Evolutionary conservation across 2,329 filamentous ascomycete genomes (phyloP), one percentile per base, ranked within the genome.

Genomic region (Arthrocladium fulminans): DNA sequence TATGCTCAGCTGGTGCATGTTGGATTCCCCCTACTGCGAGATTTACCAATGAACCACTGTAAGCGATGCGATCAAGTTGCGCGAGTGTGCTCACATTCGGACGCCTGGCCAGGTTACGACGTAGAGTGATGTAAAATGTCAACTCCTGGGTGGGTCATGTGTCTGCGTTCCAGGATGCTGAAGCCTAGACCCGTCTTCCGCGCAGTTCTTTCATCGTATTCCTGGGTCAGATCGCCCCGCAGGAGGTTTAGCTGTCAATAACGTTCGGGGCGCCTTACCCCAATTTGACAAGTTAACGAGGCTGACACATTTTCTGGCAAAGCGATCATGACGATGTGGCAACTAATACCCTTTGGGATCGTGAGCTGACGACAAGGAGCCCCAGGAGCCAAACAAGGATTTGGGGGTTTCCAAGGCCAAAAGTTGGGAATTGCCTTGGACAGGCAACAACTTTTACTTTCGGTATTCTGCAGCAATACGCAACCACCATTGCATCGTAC

Each of bases 401-500:
- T 29, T 29, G 27, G 13, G 13, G 27, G 27, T 29, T 7, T 29
- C 13, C n/a, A n/a, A n/a, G n/a, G n/a, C n/a, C n/a, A n/a, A n/a
- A n/a, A n/a, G n/a, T 29, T 29, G 27, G 27, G 27, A 13, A 13
- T 7, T 29, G 27, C 27, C 27, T 29, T 29, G 27, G 27, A 29
- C 13, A 7, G 27, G 27, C 27, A 9, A 38, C 34, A 38, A 38
- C 27, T 29, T 29, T 29, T 8, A 38, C 34, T 38, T 17, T 38
- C 34, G 34, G 34, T 8, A 8, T 15, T 38, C 8, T 20, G 34
- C 7, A 20, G 12, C 19, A 19, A 3, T 40, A 22, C 37, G 37
- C 37, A 22, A 40, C 37, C 19, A 24, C 37, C 37, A 40, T n/a
- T 40, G 37, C 37, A 40, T 40, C 37, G 19, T 40, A 19, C 10